phyloP scores from a whole-genome alignment of 139 green algal species.

The Coelastrella sp. region DNA sequence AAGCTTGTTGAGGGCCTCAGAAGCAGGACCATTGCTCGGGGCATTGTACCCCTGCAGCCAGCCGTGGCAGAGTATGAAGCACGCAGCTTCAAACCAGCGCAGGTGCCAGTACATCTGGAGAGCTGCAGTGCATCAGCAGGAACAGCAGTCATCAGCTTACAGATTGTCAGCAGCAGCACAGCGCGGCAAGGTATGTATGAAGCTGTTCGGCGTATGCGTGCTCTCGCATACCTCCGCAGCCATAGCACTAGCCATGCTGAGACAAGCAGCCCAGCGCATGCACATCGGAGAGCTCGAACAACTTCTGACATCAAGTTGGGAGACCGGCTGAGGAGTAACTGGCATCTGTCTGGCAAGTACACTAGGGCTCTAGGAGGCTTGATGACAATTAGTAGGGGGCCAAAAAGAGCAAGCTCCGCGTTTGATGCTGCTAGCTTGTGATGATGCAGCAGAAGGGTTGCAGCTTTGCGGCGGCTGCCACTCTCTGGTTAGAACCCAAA shows the following conservation, averaged over 20 bases:
- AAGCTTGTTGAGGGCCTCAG: constrained; percentile 14
- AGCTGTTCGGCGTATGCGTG: constrained; percentile 33
- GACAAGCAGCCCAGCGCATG: neutral
- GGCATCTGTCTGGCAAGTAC: no score
- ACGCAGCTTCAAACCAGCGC: constrained; percentile 24
- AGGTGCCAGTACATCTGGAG: constrained; percentile 24
- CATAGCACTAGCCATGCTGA: neutral
- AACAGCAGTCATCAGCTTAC: neutral
- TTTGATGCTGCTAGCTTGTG: no score
- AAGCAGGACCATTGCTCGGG: neutral
- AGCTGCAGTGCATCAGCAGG: constrained; percentile 3
- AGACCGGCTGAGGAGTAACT: neutral
- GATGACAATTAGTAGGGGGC: no score
- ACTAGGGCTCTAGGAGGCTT: no score
- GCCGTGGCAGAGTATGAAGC: constrained; percentile 3
- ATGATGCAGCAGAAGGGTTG: no score
- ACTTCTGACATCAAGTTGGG: neutral
- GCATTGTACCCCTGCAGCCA: constrained; percentile 40
- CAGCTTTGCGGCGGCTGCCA: no score
- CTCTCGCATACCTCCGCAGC: neutral
- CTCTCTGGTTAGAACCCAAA: no score
- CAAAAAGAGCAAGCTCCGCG: no score
- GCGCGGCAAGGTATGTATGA: constrained; percentile 23
- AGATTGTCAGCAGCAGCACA: constrained; percentile 17
- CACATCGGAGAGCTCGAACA: neutral